These are phyloP conservation scores for Mycena citricolor DNA, from an alignment of 1,284 basidiomycete genomes.

Conservation along the genomic window DNA sequence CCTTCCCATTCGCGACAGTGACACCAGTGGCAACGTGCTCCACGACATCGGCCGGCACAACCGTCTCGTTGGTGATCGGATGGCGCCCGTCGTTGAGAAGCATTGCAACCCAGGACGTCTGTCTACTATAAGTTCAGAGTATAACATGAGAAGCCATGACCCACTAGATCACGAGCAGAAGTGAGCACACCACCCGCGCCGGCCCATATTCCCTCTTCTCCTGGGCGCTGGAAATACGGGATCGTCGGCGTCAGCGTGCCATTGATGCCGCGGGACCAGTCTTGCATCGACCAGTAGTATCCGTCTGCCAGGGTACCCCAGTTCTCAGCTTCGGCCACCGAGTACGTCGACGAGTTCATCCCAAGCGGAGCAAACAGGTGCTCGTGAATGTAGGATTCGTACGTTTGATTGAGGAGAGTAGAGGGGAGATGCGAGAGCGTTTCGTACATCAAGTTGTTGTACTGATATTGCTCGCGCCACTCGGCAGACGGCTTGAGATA, in stretches of 20 bases:
- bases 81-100: constrained; percentile 35
- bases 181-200: constrained; percentile 36
- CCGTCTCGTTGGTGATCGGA: constrained; percentile 30
- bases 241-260: constrained; percentile 34
- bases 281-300: constrained; percentile 32
- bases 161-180: constrained; percentile 25
- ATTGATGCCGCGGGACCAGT: constrained; percentile 28
- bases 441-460: constrained; percentile 34
- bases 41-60: constrained; percentile 32
- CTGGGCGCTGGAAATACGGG: constrained; percentile 31
- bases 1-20: constrained; percentile 17
- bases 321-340: constrained; percentile 28
- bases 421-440: constrained; percentile 27
- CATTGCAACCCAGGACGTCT: constrained; percentile 37
- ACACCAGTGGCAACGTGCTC: constrained; percentile 30
- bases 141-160: background rate
- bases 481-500: constrained; percentile 31
- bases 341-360: constrained; percentile 38
- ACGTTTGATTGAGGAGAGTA: constrained; percentile 24
- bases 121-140: background rate
- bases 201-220: constrained; percentile 37
- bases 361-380: constrained; percentile 35
- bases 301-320: constrained; percentile 38
- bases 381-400: constrained; percentile 31
- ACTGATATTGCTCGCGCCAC: constrained; percentile 33